These are phyloP conservation scores for Ceratocystis colombiana DNA, from an alignment of 2,329 filamentous ascomycete species.

Conservation along the genomic window DNA sequence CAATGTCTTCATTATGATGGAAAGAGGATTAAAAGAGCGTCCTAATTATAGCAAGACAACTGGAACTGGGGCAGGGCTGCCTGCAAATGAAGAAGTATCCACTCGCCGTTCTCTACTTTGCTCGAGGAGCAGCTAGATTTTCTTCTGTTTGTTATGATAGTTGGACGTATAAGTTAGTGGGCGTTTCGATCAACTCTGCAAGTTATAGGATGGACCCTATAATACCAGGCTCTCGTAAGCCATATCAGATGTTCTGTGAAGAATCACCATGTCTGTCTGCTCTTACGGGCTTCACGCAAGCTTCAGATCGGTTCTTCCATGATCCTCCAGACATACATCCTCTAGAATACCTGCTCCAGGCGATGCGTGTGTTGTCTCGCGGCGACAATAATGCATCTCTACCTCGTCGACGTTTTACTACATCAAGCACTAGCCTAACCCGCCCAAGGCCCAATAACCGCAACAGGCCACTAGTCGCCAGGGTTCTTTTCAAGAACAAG, in stretches of 20 bases:
- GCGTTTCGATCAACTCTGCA: not conserved
- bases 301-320: not conserved
- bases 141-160: not conserved
- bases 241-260: not conserved
- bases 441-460: not conserved
- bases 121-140: too few species aligned
- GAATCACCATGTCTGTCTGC: not conserved
- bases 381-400: too few species aligned
- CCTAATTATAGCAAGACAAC: conserved; percentile 4
- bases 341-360: not conserved
- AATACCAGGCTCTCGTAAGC: not conserved
- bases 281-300: not conserved
- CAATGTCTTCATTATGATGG: not conserved
- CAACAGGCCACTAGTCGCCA: not conserved
- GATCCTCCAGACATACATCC: not conserved
- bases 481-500: not conserved
- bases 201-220: not conserved
- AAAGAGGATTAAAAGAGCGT: not conserved
- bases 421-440: too few species aligned
- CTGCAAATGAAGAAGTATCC: too few species aligned
- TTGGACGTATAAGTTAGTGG: not conserved
- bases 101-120: too few species aligned
- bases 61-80: not conserved
- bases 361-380: too few species aligned
- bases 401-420: too few species aligned